Evolutionary conservation across 208 protist genomes (phyloP).

Genomic region (Wallacemonas rigidus): DNA sequence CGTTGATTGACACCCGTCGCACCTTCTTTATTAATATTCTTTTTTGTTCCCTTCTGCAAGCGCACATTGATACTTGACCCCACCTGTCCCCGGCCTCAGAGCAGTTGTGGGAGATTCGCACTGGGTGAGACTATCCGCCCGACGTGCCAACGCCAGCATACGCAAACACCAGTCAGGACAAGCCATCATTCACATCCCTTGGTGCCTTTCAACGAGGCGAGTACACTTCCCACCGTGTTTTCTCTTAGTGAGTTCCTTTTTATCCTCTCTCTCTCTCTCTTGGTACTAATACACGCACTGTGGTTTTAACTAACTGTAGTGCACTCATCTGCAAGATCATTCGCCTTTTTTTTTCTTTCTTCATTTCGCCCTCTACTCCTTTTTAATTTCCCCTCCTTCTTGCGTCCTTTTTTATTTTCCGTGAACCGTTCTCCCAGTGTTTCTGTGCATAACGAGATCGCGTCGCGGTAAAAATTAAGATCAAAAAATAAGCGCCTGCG

Average conservation of each 20-base stretch:
- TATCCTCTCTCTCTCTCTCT: conserved; percentile 1
- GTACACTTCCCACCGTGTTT: background rate
- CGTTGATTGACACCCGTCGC: no score
- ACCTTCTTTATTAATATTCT: background rate
- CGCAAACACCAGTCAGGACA: no score
- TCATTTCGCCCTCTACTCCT: background rate
- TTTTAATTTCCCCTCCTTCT: conserved; percentile 3
- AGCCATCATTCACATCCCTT: no score
- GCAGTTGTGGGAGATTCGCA: no score
- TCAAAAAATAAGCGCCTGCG: no score
- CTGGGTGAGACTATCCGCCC: no score
- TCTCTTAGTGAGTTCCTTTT: background rate
- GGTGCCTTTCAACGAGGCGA: no score
- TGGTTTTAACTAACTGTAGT: no score
- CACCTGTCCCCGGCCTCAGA: no score
- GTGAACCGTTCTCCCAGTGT: background rate
- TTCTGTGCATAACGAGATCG: background rate
- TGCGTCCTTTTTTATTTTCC: background rate
- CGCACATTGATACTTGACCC: no score
- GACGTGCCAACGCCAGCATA: no score
- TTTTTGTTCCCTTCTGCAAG: background rate
- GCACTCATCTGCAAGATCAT: background rate
- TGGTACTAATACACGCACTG: background rate
- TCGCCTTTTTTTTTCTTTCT: conserved; percentile 16
- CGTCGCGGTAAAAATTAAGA: no score